phyloP scores from a whole-genome alignment of 2,329 filamentous ascomycete species.

The Metarhizium rileyi region DNA sequence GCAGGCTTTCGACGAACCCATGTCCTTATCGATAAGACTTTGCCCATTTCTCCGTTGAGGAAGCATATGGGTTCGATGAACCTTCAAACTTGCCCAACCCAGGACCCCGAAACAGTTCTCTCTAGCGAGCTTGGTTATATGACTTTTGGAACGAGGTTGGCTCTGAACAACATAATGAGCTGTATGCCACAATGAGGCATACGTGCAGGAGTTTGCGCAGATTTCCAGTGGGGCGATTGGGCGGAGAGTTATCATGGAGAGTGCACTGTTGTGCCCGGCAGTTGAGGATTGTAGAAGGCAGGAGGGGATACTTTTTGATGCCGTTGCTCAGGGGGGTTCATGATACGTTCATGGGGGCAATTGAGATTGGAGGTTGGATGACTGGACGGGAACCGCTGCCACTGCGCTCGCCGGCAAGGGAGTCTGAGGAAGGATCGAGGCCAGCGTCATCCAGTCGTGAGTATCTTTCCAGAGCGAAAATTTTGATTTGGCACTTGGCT shows the following conservation, averaged over 20 bases:
- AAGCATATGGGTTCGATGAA: not conserved
- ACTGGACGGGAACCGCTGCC: conserved; percentile 4
- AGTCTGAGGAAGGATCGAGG: not conserved
- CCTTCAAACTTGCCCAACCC: not conserved
- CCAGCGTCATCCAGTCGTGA: not conserved
- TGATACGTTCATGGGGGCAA: conserved; percentile 9
- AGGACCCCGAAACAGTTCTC: not conserved
- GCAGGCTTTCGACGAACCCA: not conserved
- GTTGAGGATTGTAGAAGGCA: not conserved
- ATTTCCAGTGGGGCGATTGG: conserved; percentile 5
- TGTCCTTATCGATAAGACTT: conserved; percentile 8
- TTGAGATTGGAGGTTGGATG: conserved; percentile 8
- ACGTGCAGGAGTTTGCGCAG: conserved; percentile 11
- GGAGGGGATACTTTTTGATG: conserved; percentile 8
- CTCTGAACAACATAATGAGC: conserved; percentile 6
- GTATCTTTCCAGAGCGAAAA: not conserved
- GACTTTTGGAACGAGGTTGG: not conserved
- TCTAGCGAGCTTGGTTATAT: not conserved
- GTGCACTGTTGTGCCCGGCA: not conserved
- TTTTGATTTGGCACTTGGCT: not conserved
- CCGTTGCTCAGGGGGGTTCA: conserved; percentile 9
- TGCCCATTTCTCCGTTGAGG: not conserved
- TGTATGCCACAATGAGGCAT: conserved; percentile 11
- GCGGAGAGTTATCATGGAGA: not conserved
- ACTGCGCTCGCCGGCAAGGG: not conserved